Conservation (phyloP, 768 basidiomycete species). For the Leccinum obscurum region DNA sequence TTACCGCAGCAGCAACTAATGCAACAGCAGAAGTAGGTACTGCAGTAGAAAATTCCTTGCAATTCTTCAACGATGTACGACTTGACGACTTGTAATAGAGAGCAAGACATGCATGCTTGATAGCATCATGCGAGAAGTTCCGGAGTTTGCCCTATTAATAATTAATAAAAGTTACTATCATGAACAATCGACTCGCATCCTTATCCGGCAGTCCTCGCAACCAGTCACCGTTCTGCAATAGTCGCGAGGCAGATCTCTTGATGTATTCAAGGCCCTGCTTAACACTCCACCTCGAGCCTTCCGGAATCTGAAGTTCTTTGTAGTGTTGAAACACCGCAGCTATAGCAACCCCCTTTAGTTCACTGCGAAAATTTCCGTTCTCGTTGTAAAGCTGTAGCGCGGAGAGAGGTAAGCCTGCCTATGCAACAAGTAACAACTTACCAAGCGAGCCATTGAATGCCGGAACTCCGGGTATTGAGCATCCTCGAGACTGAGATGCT, state of each 20-base stretch:
- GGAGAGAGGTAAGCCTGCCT: neutral
- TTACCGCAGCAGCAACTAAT: neutral
- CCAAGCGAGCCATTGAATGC: neutral
- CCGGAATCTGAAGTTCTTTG: neutral
- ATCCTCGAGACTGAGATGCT: neutral
- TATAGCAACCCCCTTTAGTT: neutral
- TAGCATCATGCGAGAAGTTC: neutral
- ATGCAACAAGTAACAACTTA: neutral
- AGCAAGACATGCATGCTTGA: neutral
- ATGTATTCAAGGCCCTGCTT: neutral
- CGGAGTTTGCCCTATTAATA: neutral
- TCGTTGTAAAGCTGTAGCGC: neutral
- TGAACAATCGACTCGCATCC: neutral
- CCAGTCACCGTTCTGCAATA: neutral
- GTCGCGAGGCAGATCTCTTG: neutral
- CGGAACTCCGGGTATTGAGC: too few relatives aligned
- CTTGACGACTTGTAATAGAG: neutral
- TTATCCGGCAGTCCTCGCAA: neutral
- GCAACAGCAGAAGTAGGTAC: neutral
- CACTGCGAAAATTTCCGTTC: neutral
- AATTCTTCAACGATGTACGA: neutral
- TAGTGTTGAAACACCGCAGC: neutral
- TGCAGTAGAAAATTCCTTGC: neutral
- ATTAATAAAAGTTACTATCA: neutral
- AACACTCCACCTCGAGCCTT: neutral